Conservation (phyloP, 2,329 filamentous ascomycete species). For the Trichoderma brevicompactum region DNA sequence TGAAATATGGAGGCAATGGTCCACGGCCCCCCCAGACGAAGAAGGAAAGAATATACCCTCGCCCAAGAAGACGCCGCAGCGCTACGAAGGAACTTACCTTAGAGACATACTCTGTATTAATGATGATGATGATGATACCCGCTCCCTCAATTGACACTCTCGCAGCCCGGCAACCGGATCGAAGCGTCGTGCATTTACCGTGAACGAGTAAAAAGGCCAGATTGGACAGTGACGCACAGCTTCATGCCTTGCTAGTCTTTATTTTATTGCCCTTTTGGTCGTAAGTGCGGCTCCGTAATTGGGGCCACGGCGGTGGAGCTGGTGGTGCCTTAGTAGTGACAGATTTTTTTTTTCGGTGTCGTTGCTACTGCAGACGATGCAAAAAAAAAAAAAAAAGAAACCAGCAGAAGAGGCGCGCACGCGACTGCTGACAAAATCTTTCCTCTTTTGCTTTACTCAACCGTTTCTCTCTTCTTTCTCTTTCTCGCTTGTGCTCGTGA, state of each 20-base stretch:
- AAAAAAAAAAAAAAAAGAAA: not conserved
- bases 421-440: slow-evolving; percentile 28
- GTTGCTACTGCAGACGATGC: slow-evolving; percentile 12
- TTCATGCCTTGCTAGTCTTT: not conserved
- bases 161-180: no score
- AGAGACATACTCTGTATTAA: no score
- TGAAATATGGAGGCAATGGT: no score
- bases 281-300: slow-evolving; percentile 27
- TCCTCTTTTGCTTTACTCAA: not conserved
- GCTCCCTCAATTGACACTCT: no score
- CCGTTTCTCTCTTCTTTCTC: slow-evolving; percentile 5
- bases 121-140: no score
- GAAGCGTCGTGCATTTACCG: no score
- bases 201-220: slow-evolving; percentile 4
- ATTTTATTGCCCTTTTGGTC: slow-evolving; percentile 27
- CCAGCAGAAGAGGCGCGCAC: slow-evolving; percentile 5
- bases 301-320: slow-evolving; percentile 24
- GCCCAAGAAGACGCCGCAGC: no score
- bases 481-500: not conserved
- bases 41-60: no score
- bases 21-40: no score
- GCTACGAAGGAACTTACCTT: no score
- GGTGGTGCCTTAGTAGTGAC: slow-evolving; percentile 14
- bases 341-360: slow-evolving; percentile 21
- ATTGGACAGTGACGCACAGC: slow-evolving; percentile 21